Conservation (phyloP, 768 basidiomycete species). For the Steccherinum ochraceum region DNA sequence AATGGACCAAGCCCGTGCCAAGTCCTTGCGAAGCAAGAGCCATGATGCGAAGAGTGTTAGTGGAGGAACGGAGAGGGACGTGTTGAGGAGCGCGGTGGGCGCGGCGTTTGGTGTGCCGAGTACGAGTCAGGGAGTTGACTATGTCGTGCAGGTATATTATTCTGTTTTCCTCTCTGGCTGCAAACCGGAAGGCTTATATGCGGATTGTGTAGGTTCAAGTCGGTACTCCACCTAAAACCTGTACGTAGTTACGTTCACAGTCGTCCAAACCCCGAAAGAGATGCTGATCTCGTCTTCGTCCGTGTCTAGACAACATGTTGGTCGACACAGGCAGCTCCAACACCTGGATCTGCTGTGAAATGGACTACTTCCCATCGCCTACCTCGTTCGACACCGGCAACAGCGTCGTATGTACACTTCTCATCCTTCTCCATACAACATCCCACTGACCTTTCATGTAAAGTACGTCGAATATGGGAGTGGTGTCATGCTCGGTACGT, state of each 20-base stretch:
- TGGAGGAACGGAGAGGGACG: neutral
- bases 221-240: slow-evolving; percentile 40
- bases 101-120: slow-evolving; percentile 7
- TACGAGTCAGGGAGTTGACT: slow-evolving; percentile 18
- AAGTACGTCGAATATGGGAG: slow-evolving; percentile 1
- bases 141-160: slow-evolving; percentile 21
- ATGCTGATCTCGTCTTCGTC: too few species aligned
- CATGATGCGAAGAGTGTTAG: neutral
- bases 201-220: slow-evolving; percentile 46
- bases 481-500: neutral
- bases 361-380: neutral
- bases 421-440: neutral
- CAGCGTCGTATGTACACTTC: neutral
- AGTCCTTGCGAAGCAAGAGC: slow-evolving; percentile 7
- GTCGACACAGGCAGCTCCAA: slow-evolving; percentile 52
- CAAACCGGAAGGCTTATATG: too few species aligned
- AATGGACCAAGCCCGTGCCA: slow-evolving; percentile 17
- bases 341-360: slow-evolving; percentile 49
- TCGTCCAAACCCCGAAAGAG: too few species aligned
- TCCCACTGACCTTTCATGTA: neutral
- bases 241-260: slow-evolving; percentile 14
- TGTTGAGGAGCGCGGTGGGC: slow-evolving; percentile 1
- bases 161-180: too few species aligned
- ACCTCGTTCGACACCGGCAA: neutral
- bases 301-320: slow-evolving; percentile 33